Percentiles rank a stretch among this genome's conserved stretches.
Conservation (phyloP, 2,329 filamentous ascomycete genomes). For the Phialemoniopsis sp. region DNA sequence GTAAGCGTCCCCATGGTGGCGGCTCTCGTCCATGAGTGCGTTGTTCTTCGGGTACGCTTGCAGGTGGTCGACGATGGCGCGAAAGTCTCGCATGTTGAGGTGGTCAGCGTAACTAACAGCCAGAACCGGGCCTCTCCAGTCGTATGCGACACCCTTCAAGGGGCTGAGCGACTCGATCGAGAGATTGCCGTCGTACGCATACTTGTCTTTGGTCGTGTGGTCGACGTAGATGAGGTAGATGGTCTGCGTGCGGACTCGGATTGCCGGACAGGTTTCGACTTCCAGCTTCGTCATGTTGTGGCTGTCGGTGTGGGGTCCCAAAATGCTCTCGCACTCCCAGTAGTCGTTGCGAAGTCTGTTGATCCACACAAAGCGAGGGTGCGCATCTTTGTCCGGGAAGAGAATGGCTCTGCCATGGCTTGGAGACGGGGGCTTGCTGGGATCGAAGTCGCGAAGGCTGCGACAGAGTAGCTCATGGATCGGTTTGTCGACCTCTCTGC, state of each 20-base stretch:
- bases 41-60: slow-evolving; percentile 2
- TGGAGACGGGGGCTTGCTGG: neutral
- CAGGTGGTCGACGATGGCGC: slow-evolving; percentile 5
- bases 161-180: neutral
- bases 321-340: neutral
- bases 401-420: slow-evolving; percentile 4
- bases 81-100: slow-evolving; percentile 7
- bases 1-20: no score
- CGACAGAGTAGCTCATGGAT: slow-evolving; percentile 4
- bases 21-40: neutral
- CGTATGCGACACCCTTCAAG: neutral
- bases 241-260: neutral
- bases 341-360: neutral
- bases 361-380: neutral
- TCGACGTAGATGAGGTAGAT: neutral
- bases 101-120: slow-evolving; percentile 1
- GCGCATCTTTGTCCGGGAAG: slow-evolving; percentile 1
- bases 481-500: slow-evolving; percentile 3
- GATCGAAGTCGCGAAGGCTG: neutral
- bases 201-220: neutral
- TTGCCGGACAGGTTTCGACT: no score
- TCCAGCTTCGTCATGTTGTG: no score
- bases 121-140: slow-evolving; percentile 2
- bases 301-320: no score
- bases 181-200: neutral